phyloP scores from a whole-genome alignment of 2,329 filamentous ascomycete species.

The Exophiala xenobiotica region DNA sequence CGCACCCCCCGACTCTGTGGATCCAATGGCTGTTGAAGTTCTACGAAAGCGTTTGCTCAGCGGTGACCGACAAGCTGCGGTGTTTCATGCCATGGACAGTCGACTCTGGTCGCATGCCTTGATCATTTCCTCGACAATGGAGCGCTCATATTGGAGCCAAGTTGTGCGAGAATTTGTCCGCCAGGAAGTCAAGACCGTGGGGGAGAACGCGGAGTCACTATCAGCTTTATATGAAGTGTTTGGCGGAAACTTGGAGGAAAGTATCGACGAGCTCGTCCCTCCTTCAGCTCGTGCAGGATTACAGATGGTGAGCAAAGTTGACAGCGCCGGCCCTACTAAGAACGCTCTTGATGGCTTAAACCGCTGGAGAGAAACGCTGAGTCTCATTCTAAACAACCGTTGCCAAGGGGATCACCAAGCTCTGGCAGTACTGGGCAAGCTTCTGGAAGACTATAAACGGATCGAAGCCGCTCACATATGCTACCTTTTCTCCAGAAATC shows the following conservation, averaged over 20 bases:
- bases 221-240: conserved; percentile 92
- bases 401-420: conserved; percentile 76
- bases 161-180: conserved; percentile 94
- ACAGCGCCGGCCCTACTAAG: conserved; percentile 59
- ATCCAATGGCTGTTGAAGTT: conserved; percentile 67
- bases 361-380: conserved; percentile 89
- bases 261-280: conserved; percentile 91
- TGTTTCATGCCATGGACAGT: conserved; percentile 91
- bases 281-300: conserved; percentile 88
- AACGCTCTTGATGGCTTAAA: conserved; percentile 83
- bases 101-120: conserved; percentile 95
- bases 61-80: conserved; percentile 85
- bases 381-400: conserved; percentile 82
- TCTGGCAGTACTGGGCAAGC: conserved; percentile 73
- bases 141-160: conserved; percentile 76
- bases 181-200: conserved; percentile 82
- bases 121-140: conserved; percentile 79
- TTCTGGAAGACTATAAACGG: conserved; percentile 81
- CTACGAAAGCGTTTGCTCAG: conserved; percentile 71
- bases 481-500: conserved; percentile 76
- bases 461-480: conserved; percentile 92
- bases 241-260: conserved; percentile 90
- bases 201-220: conserved; percentile 79
- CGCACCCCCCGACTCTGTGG: conserved; percentile 64
- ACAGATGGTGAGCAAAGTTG: conserved; percentile 79